Evolutionary conservation across 2,329 filamentous ascomycete species (phyloP).

Genomic region (Xylaria sp.): DNA sequence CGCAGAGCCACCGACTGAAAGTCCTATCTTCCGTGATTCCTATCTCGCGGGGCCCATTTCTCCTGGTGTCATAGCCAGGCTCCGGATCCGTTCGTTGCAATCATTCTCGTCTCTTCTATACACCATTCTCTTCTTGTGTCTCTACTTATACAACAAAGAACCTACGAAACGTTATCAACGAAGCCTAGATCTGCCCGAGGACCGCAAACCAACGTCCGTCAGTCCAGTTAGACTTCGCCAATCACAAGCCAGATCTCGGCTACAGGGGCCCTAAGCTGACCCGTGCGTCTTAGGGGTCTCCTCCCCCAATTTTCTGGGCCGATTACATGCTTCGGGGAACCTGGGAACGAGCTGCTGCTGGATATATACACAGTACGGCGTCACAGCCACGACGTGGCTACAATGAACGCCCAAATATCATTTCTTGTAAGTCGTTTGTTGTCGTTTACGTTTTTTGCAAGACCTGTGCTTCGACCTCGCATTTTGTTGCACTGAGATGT

Average conservation of each 20-base stretch:
- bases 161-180: not conserved
- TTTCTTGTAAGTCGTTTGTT: slow-evolving; percentile 37
- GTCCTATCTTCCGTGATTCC: slow-evolving; percentile 24
- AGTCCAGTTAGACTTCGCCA: slow-evolving; percentile 21
- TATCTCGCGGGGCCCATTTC: slow-evolving; percentile 26
- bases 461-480: not conserved
- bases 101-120: slow-evolving; percentile 14
- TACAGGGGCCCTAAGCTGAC: slow-evolving; percentile 17
- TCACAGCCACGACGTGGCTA: slow-evolving; percentile 28
- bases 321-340: slow-evolving; percentile 23
- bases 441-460: slow-evolving; percentile 9
- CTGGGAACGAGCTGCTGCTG: slow-evolving; percentile 21
- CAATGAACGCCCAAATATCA: slow-evolving; percentile 41
- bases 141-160: slow-evolving; percentile 7
- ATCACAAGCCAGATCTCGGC: slow-evolving; percentile 27
- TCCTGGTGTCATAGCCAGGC: slow-evolving; percentile 25
- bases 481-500: slow-evolving; percentile 10
- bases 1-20: slow-evolving; percentile 27
- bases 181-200: not conserved
- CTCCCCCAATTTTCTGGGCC: slow-evolving; percentile 31
- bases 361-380: too few relatives aligned
- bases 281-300: slow-evolving; percentile 32
- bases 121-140: slow-evolving; percentile 1
- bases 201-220: not conserved
- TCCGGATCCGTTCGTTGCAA: slow-evolving; percentile 13